Base-by-base conservation (phyloP, 75 land plant species). In the Selaginella moellendorffii region DNA sequence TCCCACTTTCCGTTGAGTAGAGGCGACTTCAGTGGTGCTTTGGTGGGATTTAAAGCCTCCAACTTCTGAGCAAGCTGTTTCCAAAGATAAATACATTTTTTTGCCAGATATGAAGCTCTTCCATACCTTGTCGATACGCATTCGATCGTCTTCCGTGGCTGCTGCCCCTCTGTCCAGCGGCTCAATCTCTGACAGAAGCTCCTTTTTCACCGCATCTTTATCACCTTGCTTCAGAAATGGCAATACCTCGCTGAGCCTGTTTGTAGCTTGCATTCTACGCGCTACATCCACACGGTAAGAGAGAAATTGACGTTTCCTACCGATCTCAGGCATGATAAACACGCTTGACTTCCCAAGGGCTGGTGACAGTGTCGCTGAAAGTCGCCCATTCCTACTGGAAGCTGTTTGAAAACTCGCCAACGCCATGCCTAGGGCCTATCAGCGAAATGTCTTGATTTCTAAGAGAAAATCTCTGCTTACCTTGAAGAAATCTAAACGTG, bases 81-180 rank as follows among this genome's bases (percentile, higher is more conserved):
- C 31, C 60, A 31, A 51, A 1, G 53, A 24, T 31, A 61, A n/a
- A 52, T 24, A 62, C 63, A 23, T 61, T 12, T 24, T 12, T 18
- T 1, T 61, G 2, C n/a, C n/a, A n/a, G n/a, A n/a, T n/a, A 12
- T 23, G 9, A 26, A 26, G 17, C 26, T 1, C 2, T 23, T 17
- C n/a, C n/a, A n/a, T 5, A 90, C 97, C 85, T 80, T 69, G 62
- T 91, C 88, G 62, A 91, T 67, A 0, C 71, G 71, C 28, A 73
- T 71, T 46, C 77, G 76, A 53, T 92, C 97, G 2, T 92, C 97
- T 0, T 76, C 72, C 12, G 85, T 56, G 52, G 97, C 97, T 5
- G 79, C 81, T 8, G 95, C 95, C 1, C 97, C 97, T 26, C 95
- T 80, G 61, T 85, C 86, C 36, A 92, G 82, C 0, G 85, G 84